Evolutionary conservation across 2,329 filamentous ascomycete genomes (phyloP), one percentile per base, ranked within the genome.

Genomic region (Blumeria hordei): DNA sequence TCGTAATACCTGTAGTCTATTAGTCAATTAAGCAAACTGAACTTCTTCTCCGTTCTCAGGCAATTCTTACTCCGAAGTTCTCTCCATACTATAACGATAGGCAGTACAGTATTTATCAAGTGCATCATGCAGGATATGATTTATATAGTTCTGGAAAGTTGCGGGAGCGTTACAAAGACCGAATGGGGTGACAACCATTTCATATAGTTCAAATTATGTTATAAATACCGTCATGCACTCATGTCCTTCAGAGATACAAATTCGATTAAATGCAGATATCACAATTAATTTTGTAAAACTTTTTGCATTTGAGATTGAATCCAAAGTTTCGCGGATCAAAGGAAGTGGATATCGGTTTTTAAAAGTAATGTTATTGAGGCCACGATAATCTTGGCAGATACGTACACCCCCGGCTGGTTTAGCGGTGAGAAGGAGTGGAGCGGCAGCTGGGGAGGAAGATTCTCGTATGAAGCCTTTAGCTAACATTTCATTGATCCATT

Each of bases 131-230:
- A 53, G 33, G 7, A 52, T 43, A 43, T 56, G 18, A 37, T 56
- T 56, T 12, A 56, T 56, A 35, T 54, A 54, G 11, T n/a, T 6
- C 37, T 57, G 52, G 33, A 41, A 57, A 11, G 52, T 55, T 6
- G 53, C 37, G 3, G 53, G 44, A 10, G 32, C 41, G 16, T 54
- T 54, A 12, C 34, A 34, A 12, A 57, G 28, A 10, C 53, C 45
- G 37, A 57, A 57, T 16, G 34, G 52, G 14, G 54, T 14, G 7
- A 57, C 53, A 18, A 41, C 28, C 10, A 21, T 39, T 16, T 55
- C 49, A n/a, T 51, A 55, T 6, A 34, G 11, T 6, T 34, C 44
- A 43, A 50, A 51, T 16, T 10, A 10, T 33, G 47, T 51, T 9
- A 33, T 51, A 51, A 51, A 51, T 14, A 5, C 8, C n/a, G 14